Base-by-base conservation (phyloP, 2,329 filamentous ascomycete species). In the Cladobotryum mycophilum region DNA sequence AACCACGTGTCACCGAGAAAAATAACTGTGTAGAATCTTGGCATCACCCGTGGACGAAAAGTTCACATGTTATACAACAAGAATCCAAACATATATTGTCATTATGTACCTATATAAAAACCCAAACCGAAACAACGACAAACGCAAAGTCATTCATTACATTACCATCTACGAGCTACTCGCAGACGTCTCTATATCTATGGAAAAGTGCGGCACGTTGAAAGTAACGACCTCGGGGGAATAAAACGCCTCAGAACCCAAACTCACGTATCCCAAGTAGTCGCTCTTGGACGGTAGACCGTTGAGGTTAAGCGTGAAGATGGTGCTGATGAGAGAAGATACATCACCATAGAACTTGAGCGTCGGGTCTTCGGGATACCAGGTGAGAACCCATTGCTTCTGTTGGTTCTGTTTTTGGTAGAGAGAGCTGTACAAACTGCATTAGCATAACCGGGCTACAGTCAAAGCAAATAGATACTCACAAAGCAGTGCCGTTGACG, bases 211-310 rank as follows among this genome's bases (percentile, higher is more conserved):
- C 8, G 67, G 63, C 3, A 76, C 75, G 34, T 64, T 64, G 55
- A 80, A 78, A 1, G 77, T 80, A 46, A 79, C 75, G 37, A 70
- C 71, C 4, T 60, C 57, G 20, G 59, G 50, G 7, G 70, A 64
- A 5, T 63, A 71, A 61, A 74, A 76, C 0, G 75, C 68, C 59
- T 81, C 78, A 13, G 73, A 72, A 18, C 78, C 78, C 54, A 80
- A 75, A 42, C 68, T 68, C 56, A 79, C 64, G 55, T 78, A 75
- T 17, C 76, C 77, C 15, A 81, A 60, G 58, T 77, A 79, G 57
- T 76, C 71, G 1, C 61, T 37, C 5, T 60, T 53, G 0, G 60
- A 64, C 9, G 75, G 74, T 54, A 67, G 74, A 34, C 62, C 53
- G 11, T 60, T 48, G 4, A 65, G 61, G 22, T 62, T 57, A 48